A percentile compares a stretch with the other conserved stretches of the same genome.
Evolutionary conservation across 176 grass and related monocot species (phyloP).

Genomic region (Echinochloa phyllopogon): DNA sequence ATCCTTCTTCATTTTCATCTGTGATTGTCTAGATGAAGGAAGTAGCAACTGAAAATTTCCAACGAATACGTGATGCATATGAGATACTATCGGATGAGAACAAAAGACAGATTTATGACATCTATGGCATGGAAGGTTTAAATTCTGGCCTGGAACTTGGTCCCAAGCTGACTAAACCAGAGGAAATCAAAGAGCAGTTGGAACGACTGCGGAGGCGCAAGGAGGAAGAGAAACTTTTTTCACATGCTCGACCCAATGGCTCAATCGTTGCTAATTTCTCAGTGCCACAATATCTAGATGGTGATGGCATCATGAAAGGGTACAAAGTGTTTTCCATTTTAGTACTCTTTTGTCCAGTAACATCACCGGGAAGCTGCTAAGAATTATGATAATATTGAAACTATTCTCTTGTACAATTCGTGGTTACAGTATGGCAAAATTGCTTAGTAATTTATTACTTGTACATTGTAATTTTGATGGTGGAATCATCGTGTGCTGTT

Average conservation of each 20-base stretch:
- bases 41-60: slow-evolving; percentile 94
- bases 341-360: neutral
- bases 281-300: slow-evolving; percentile 73
- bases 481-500: neutral
- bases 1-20: slow-evolving; percentile 42
- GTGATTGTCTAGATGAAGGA: slow-evolving; percentile 82
- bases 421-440: neutral
- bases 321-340: slow-evolving; percentile 52
- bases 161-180: slow-evolving; percentile 83
- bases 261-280: slow-evolving; percentile 74
- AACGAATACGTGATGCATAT: slow-evolving; percentile 89
- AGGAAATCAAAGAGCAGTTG: slow-evolving; percentile 90
- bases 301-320: slow-evolving; percentile 78
- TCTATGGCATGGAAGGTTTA: slow-evolving; percentile 98
- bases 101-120: slow-evolving; percentile 98
- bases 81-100: slow-evolving; percentile 79
- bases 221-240: slow-evolving; percentile 77
- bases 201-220: slow-evolving; percentile 74
- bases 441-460: slow-evolving; percentile 25
- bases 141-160: slow-evolving; percentile 92
- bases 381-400: slow-evolving; percentile 17
- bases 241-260: slow-evolving; percentile 61
- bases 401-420: slow-evolving; percentile 12
- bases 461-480: neutral
- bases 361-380: slow-evolving; percentile 21